A percentile compares a stretch with the other conserved stretches of the same genome.
Evolutionary conservation across 202 grass and related monocot species (phyloP).

Genomic region (Schoenoplectus tabernaemontani): DNA sequence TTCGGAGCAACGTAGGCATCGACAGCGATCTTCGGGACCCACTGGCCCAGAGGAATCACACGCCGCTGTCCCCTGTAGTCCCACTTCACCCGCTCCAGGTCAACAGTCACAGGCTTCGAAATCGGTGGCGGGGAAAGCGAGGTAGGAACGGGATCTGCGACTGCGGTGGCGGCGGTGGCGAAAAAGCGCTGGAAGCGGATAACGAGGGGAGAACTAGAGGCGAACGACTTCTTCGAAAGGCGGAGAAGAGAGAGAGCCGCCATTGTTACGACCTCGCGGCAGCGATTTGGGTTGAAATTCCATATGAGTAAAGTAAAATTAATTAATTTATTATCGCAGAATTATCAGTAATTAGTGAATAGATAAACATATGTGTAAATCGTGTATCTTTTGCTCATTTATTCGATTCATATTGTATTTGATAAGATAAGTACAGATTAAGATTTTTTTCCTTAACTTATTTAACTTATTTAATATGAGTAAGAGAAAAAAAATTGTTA

Average conservation of each 20-base stretch:
- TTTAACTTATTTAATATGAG: no score
- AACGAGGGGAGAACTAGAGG: background rate
- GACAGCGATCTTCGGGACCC: conserved; percentile 81
- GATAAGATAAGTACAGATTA: no score
- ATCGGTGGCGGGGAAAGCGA: conserved; percentile 10
- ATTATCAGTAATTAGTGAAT: no score
- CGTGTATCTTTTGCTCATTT: no score
- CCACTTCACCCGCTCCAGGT: conserved; percentile 66
- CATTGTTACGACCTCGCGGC: conserved; percentile 23
- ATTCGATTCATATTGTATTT: no score
- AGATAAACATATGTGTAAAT: no score
- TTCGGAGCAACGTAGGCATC: conserved; percentile 92
- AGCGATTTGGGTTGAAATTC: background rate
- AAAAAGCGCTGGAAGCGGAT: conserved; percentile 40
- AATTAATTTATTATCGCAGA: no score
- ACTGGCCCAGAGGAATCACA: conserved; percentile 75
- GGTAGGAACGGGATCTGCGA: background rate
- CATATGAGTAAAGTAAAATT: no score
- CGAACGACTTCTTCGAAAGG: conserved; percentile 44
- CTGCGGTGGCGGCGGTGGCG: conserved; percentile 24
- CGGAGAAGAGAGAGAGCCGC: conserved; percentile 55
- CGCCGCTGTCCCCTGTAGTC: conserved; percentile 86
- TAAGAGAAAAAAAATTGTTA: no score
- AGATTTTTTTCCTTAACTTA: no score
- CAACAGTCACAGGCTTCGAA: background rate